Percentiles rank a stretch among this genome's conserved stretches.
Conservation (phyloP, 148 eudicot species). For the Nyssa sinensis region DNA sequence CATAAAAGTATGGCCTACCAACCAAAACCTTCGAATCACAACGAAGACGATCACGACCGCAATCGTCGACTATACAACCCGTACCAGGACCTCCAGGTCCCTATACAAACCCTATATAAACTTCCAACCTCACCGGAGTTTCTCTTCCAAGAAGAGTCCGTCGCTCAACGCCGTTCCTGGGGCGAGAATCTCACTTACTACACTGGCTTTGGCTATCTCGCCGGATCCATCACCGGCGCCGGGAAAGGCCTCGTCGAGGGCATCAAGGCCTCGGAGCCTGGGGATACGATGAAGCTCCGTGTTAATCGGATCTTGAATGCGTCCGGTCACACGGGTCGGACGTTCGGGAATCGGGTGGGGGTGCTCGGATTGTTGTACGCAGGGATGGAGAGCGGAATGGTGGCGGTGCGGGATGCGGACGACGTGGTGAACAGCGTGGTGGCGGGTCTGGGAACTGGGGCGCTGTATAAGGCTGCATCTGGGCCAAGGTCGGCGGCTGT, state of each 20-base stretch:
- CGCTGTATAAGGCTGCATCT: conserved; percentile 67
- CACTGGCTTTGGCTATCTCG: conserved; percentile 75
- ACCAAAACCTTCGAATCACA: neutral
- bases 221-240: conserved; percentile 65
- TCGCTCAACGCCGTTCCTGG: conserved; percentile 79
- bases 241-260: conserved; percentile 52
- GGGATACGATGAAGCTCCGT: conserved; percentile 63
- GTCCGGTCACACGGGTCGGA: conserved; percentile 62
- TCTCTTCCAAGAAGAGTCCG: conserved; percentile 76
- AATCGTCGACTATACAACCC: conserved; percentile 74
- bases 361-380: conserved; percentile 78
- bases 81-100: conserved; percentile 64
- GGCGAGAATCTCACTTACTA: conserved; percentile 85
- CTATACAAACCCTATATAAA: conserved; percentile 57
- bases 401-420: conserved; percentile 62
- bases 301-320: conserved; percentile 67
- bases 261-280: conserved; percentile 46
- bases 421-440: conserved; percentile 73
- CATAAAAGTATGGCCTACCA: conserved; percentile 11
- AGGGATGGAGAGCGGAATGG: conserved; percentile 81
- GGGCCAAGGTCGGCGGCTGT: conserved; percentile 81
- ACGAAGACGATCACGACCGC: neutral
- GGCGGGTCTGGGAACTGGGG: conserved; percentile 89
- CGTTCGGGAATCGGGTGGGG: conserved; percentile 68
- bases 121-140: conserved; percentile 82